A percentile compares a stretch with the other conserved stretches of the same genome.
These are phyloP conservation scores for Coniferiporia weirii DNA, from an alignment of 1,284 basidiomycete genomes.

Conservation along the genomic window DNA sequence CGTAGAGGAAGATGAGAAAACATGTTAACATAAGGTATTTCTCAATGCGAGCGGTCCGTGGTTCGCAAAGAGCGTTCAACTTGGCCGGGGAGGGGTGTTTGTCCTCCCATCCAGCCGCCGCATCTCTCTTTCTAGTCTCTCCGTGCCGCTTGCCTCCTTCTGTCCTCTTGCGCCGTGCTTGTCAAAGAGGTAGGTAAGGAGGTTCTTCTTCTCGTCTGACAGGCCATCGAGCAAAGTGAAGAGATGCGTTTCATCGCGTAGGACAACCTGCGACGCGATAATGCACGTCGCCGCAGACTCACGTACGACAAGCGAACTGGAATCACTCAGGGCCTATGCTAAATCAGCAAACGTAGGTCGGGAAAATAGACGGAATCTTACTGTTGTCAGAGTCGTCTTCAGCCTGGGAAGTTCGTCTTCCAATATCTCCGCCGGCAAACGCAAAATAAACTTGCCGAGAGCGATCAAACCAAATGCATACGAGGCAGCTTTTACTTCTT, in stretches of 20 bases:
- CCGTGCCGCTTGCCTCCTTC: conserved; percentile 37
- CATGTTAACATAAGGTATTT: neutral
- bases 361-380: conserved; percentile 32
- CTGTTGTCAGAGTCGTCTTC: conserved; percentile 60
- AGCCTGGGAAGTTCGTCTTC: conserved; percentile 80
- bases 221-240: conserved; percentile 74
- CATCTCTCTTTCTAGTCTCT: conserved; percentile 72
- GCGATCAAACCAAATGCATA: conserved; percentile 79
- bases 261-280: conserved; percentile 72
- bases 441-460: conserved; percentile 73
- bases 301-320: conserved; percentile 65
- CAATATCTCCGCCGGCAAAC: conserved; percentile 72
- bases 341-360: conserved; percentile 7
- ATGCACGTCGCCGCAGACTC: conserved; percentile 77
- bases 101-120: conserved; percentile 67
- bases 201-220: conserved; percentile 79
- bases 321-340: conserved; percentile 63
- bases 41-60: neutral
- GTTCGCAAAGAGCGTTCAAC: conserved; percentile 3
- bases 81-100: conserved; percentile 49
- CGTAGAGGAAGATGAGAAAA: neutral
- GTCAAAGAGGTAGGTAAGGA: conserved; percentile 80
- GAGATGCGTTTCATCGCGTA: conserved; percentile 75
- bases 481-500: conserved; percentile 53
- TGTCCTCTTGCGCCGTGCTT: conserved; percentile 66